These are phyloP conservation scores for Phialophora chinensis DNA, from an alignment of 2,329 filamentous ascomycete species.

Conservation along the genomic window DNA sequence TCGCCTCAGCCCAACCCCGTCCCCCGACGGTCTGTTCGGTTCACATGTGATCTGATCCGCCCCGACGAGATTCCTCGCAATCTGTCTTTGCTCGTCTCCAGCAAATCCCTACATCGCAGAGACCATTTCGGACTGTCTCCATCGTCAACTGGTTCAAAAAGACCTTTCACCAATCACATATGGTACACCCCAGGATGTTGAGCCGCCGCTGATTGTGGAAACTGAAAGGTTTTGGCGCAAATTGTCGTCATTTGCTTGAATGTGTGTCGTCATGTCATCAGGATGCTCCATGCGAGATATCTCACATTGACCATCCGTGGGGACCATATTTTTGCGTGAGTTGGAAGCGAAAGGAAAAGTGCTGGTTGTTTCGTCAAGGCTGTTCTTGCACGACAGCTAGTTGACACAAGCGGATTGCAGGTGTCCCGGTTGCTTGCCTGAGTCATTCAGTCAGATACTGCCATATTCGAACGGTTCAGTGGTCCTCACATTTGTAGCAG, in stretches of 20 bases:
- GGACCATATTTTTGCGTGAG: slow-evolving; percentile 23
- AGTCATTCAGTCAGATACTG: not conserved
- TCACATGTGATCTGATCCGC: slow-evolving; percentile 14
- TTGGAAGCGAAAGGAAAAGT: slow-evolving; percentile 28
- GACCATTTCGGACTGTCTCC: slow-evolving; percentile 16
- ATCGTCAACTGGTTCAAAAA: slow-evolving; percentile 18
- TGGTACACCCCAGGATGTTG: slow-evolving; percentile 20
- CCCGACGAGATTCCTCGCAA: slow-evolving; percentile 14
- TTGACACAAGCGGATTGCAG: slow-evolving; percentile 93
- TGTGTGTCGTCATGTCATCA: slow-evolving; percentile 26
- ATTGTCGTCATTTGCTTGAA: slow-evolving; percentile 21
- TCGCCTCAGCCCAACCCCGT: slow-evolving; percentile 2
- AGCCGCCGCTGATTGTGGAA: slow-evolving; percentile 14
- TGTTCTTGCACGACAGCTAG: slow-evolving; percentile 38
- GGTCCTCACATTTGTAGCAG: slow-evolving; percentile 85
- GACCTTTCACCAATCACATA: slow-evolving; percentile 25
- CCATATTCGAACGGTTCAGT: not conserved
- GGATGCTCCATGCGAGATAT: slow-evolving; percentile 11
- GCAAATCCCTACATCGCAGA: slow-evolving; percentile 15
- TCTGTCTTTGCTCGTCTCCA: slow-evolving; percentile 7
- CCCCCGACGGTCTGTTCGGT: not conserved
- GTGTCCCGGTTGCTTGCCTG: slow-evolving; percentile 71
- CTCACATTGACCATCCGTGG: slow-evolving; percentile 18
- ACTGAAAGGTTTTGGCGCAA: slow-evolving; percentile 12
- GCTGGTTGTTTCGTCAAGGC: slow-evolving; percentile 16